phyloP scores from a whole-genome alignment of 2,329 filamentous ascomycete species.

The Sporothrix dimorphospora region DNA sequence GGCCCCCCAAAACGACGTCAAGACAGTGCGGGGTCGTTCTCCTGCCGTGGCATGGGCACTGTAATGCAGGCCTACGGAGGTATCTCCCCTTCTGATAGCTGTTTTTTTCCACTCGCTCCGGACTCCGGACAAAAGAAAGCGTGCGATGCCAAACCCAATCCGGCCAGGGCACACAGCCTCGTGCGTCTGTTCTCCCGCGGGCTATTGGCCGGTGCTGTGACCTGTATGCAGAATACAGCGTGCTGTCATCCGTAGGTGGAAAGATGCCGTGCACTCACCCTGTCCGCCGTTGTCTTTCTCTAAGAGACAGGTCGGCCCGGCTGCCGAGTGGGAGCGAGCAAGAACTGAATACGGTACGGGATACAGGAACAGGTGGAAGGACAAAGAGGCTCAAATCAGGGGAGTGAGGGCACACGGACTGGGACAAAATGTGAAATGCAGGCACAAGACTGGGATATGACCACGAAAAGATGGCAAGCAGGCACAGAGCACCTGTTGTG shows the following conservation, averaged over 20 bases:
- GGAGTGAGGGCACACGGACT: neutral
- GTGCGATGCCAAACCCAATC: constrained; percentile 5
- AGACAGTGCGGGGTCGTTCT: neutral
- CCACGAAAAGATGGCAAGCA: neutral
- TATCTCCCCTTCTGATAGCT: neutral
- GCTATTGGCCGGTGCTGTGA: neutral
- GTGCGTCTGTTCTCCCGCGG: neutral
- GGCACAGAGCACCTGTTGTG: neutral
- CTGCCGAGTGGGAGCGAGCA: neutral
- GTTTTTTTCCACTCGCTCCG: no score
- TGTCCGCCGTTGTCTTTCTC: no score
- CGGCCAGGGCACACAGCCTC: constrained; percentile 21
- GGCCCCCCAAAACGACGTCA: neutral
- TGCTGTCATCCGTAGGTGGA: neutral
- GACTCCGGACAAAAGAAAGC: neutral
- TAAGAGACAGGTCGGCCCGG: neutral
- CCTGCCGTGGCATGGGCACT: constrained; percentile 1
- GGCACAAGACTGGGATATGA: neutral
- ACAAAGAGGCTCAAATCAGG: neutral
- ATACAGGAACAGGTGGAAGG: neutral
- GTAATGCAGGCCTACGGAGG: neutral
- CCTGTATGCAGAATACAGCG: neutral
- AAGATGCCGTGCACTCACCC: neutral
- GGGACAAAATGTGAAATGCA: neutral
- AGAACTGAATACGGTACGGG: neutral